Evolutionary conservation across 805 yeast genomes (phyloP).

Genomic region (Zygotorulaspora florentina): DNA sequence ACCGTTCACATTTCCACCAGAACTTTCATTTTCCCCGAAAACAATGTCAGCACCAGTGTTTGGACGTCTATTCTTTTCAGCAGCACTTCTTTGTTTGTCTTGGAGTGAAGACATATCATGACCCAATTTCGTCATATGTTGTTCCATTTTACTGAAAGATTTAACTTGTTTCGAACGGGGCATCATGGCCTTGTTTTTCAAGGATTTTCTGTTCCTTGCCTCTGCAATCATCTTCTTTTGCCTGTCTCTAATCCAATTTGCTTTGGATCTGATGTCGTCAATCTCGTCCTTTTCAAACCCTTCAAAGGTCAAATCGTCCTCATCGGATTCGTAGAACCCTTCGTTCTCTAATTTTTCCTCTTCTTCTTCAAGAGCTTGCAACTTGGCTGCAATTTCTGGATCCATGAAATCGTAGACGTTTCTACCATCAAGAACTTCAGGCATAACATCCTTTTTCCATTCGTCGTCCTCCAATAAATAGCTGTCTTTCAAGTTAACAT

Average conservation of each 20-base stretch:
- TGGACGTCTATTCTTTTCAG: conserved; percentile 38
- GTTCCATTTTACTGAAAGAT: conserved; percentile 73
- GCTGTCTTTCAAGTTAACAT: conserved; percentile 87
- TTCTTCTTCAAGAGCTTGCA: conserved; percentile 94
- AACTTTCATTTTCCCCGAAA: conserved; percentile 45
- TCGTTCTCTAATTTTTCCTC: conserved; percentile 90
- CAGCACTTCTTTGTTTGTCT: conserved; percentile 43
- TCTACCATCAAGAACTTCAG: conserved; percentile 92
- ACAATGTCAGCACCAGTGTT: conserved; percentile 78
- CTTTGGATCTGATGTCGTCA: conserved; percentile 71
- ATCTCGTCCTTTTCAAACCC: conserved; percentile 64
- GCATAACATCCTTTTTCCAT: conserved; percentile 97
- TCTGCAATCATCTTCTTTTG: conserved; percentile 91
- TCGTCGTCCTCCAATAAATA: conserved; percentile 91
- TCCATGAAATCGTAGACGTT: conserved; percentile 97
- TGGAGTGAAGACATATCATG: conserved; percentile 72
- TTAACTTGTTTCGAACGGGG: conserved; percentile 85
- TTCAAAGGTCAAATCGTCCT: conserved; percentile 68
- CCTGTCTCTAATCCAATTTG: conserved; percentile 91
- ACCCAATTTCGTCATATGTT: conserved; percentile 85
- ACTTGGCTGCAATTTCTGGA: conserved; percentile 88
- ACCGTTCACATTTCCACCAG: conserved; percentile 35
- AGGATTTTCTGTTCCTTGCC: conserved; percentile 78
- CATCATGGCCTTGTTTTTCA: conserved; percentile 81
- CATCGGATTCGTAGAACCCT: conserved; percentile 93